Base-by-base conservation (phyloP, 495 filamentous ascomycete species). In the Penicillium cosmopolitanum region DNA sequence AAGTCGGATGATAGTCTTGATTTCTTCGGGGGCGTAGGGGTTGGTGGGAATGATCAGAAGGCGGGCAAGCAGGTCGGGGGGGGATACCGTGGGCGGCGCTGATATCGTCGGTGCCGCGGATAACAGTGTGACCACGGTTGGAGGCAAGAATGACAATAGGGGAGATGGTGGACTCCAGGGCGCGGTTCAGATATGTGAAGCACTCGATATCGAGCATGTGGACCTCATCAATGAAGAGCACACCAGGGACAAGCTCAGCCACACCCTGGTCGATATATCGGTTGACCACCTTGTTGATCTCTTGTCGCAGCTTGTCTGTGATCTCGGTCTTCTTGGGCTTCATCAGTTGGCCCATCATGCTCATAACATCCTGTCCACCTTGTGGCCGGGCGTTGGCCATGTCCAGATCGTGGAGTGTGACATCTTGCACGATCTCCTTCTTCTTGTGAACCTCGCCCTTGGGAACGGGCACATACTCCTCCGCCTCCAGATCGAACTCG, bases 361-460 rank as follows among this genome's bases (percentile, higher is more conserved):
- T 96, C 93, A 98, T 97, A 56, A 98, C 93, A 72, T 98, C 95
- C 78, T 98, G 95, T 55, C 95, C 95, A 34, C 95, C 94, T 80
- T 97, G 82, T 12, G 95, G 96, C 57, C 94, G 82, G 11, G 95
- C 91, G 66, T 98, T 98, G 62, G 95, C 95, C 62, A 97, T 92
- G 70, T 98, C 95, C 50, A 98, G 79, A 65, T 98, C 95, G 67
- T 98, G 95, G 56, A 98, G 82, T 34, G 93, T 96, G 56, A 98
- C 95, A 69, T 98, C 95, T 72, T 98, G 95, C n/a, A 98, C 95
- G 56, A 98, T 94, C 77, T 98, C 95, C 80, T 98, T 98, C 85
- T 97, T 97, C 83, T 98, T 98, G 78, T 97, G 95, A 40, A 98
- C 95, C 66, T 98, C 95, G 43, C 95, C 95, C 77, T 98, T 97